Base-by-base conservation (phyloP, 257 asterid species). In the Jacaranda copaia region DNA sequence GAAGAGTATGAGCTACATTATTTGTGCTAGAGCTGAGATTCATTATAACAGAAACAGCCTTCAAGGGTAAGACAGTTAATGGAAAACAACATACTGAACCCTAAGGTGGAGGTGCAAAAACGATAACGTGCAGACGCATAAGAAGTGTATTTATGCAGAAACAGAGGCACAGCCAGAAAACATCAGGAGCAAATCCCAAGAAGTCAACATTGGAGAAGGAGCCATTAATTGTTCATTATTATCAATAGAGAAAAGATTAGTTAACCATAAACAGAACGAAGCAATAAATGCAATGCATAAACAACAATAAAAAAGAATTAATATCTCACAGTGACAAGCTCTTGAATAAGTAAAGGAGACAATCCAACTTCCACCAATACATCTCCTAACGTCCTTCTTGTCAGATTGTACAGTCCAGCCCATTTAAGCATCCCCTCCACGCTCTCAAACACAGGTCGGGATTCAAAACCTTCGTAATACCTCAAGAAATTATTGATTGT, bases 341-440 rank as follows among this genome's bases (percentile, higher is more conserved):
- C 99, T 78, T 88, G 84, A 82, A 91, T 85, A 60, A 93, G 94
- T 60, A 80, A 67, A 70, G 91, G 70, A 79, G 97, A 88, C 73
- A 96, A 72, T 51, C 89, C 89, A 77, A 72, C 81, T 74, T 82
- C 90, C 61, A 76, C 80, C 80, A 93, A 81, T 78, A 88, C 90
- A 85, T 89, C 89, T 74, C 84, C 89, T 57, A 96, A 81, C 3
- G 92, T 83, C 42, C 62, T 78, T 0, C 70, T 84, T 2, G 99
- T 93, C 84, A 93, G 84, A 84, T 90, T 80, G 84, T 84, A 90
- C 10, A 96, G 82, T 75, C 95, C 97, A 10, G 99, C 88, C 99
- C 99, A 96, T 84, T 86, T 90, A 55, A 93, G 98, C 99, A 96
- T 93, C 75, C 74, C 92, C 77, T 93, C 98, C 65, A 93, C 94